Percentiles rank a stretch among this genome's conserved stretches.
Conservation (phyloP, 495 filamentous ascomycete species). For the Penicillium arizonense region DNA sequence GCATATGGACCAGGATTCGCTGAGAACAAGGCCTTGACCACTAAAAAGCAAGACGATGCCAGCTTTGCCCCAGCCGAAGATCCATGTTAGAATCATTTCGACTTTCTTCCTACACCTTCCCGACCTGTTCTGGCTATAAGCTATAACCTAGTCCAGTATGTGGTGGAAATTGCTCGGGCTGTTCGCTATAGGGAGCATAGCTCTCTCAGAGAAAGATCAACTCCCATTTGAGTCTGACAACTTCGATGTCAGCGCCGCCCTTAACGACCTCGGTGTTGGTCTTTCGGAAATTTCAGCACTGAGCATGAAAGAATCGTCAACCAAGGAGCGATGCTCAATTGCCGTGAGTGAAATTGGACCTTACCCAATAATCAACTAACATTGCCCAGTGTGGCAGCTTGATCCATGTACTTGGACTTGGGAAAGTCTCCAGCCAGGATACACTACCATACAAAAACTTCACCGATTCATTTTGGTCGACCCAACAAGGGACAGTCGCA, state of each 20-base stretch:
- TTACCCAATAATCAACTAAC: too few species aligned
- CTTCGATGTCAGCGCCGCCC: conserved; percentile 13
- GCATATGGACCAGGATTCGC: too few species aligned
- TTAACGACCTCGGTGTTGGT: conserved; percentile 11
- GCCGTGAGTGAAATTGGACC: conserved; percentile 5
- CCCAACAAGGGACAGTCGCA: conserved; percentile 35
- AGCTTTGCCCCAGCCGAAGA: too few species aligned
- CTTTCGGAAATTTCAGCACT: conserved; percentile 15
- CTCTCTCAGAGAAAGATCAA: too few species aligned
- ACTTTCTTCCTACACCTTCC: too few species aligned
- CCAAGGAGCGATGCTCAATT: conserved; percentile 6
- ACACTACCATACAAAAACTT: conserved; percentile 14
- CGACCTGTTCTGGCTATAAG: too few species aligned
- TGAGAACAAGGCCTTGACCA: too few species aligned
- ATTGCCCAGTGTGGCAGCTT: conserved; percentile 11
- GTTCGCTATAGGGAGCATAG: too few species aligned
- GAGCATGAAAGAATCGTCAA: conserved; percentile 6
- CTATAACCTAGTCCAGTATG: too few species aligned
- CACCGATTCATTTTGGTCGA: conserved; percentile 45
- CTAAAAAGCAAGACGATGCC: too few species aligned
- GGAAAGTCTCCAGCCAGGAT: conserved; percentile 3
- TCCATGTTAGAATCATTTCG: too few species aligned
- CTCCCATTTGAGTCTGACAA: conserved; percentile 4
- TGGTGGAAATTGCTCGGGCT: too few species aligned
- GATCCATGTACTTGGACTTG: conserved; percentile 11